Evolutionary conservation across 129 eudicot species (phyloP).

Genomic region (Helianthus tuberosus): DNA sequence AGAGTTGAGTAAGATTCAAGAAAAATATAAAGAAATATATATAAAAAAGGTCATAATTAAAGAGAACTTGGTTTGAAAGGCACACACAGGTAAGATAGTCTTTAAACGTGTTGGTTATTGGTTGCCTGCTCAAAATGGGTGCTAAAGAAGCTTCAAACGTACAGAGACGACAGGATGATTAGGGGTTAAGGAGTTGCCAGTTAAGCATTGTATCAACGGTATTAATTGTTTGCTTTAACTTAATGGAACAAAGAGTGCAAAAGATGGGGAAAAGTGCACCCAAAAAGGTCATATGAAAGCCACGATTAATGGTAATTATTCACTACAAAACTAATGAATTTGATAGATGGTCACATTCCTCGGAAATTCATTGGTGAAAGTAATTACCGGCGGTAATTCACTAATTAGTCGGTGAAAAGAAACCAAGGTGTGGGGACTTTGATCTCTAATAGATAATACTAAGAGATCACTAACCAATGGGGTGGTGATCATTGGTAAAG

Average conservation of each 20-base stretch:
- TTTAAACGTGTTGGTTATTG: conserved; percentile 46
- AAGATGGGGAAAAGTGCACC: neutral
- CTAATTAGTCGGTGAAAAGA: too few species aligned
- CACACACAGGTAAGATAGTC: conserved; percentile 25
- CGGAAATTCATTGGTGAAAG: too few species aligned
- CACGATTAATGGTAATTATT: neutral
- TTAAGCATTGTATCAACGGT: neutral
- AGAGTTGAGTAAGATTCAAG: conserved; percentile 63
- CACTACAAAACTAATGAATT: too few species aligned
- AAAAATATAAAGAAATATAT: conserved; percentile 21
- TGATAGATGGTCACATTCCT: too few species aligned
- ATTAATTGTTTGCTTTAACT: neutral
- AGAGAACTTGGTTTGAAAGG: conserved; percentile 39
- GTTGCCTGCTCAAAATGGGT: conserved; percentile 38
- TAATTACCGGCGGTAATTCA: too few species aligned
- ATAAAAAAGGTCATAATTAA: conserved; percentile 11
- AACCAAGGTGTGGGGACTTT: too few species aligned
- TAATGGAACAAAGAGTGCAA: neutral
- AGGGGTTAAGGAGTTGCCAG: neutral
- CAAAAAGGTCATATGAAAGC: neutral
- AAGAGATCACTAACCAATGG: too few species aligned
- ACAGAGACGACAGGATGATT: conserved; percentile 9
- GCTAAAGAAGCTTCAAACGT: conserved; percentile 32
- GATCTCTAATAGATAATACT: too few species aligned
- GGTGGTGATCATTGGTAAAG: too few species aligned